phyloP scores from a whole-genome alignment of 1,284 basidiomycete genomes.

The Cutaneotrichosporon cavernicola region DNA sequence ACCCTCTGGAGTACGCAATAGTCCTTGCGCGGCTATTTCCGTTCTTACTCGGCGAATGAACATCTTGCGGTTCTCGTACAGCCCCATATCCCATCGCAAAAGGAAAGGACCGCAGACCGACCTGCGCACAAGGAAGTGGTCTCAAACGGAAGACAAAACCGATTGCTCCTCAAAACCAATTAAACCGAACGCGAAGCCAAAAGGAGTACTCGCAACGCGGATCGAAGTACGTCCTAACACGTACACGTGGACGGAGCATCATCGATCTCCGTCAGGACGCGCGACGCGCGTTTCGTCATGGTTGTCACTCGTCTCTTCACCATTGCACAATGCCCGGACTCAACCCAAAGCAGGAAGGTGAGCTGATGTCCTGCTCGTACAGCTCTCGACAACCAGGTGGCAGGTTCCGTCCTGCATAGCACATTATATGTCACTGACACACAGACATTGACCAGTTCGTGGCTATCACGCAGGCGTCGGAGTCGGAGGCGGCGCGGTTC shows the following conservation, averaged over 20 bases:
- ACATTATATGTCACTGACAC: background rate
- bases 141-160: no score
- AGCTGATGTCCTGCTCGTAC: conserved; percentile 2
- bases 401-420: background rate
- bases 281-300: conserved; percentile 5
- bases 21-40: no score
- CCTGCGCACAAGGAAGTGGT: no score
- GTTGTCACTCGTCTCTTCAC: background rate
- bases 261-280: background rate
- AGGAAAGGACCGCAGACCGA: no score
- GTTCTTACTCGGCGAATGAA: no score
- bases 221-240: background rate
- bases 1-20: no score
- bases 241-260: background rate
- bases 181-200: no score
- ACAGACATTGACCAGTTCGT: conserved; percentile 50
- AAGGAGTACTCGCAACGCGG: background rate
- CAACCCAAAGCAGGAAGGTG: conserved; percentile 40
- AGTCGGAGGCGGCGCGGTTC: conserved; percentile 44
- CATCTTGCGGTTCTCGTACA: no score
- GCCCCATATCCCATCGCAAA: no score
- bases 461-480: conserved; percentile 47
- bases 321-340: conserved; percentile 37
- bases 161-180: no score
- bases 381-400: background rate